Evolutionary conservation across 2,329 filamentous ascomycete genomes (phyloP).

Genomic region (Myriosclerotinia curreyana): DNA sequence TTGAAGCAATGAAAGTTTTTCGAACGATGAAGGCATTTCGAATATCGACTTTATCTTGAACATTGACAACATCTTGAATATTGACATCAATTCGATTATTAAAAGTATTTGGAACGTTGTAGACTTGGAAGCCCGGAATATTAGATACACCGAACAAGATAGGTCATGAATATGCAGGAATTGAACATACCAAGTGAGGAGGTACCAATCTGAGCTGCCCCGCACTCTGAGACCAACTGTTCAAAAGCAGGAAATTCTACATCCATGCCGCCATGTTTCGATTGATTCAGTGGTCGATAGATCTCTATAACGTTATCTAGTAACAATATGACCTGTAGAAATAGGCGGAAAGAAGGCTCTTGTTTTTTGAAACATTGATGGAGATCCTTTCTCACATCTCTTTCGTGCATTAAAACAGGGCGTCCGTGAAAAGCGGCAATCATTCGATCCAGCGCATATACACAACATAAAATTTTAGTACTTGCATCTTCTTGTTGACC

Average conservation of each 20-base stretch:
- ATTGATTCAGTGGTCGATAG: conserved; percentile 50
- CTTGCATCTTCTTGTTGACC: conserved; percentile 40
- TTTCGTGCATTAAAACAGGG: conserved; percentile 57
- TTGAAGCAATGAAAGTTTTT: too few relatives aligned
- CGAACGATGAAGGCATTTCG: too few relatives aligned
- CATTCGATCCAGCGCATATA: conserved; percentile 60
- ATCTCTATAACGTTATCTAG: conserved; percentile 59
- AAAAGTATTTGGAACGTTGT: too few relatives aligned
- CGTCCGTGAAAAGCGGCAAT: conserved; percentile 59
- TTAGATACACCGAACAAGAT: too few relatives aligned
- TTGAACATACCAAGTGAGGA: conserved; percentile 25
- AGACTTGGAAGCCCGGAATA: too few relatives aligned
- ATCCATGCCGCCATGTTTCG: conserved; percentile 32
- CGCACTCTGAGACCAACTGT: conserved; percentile 32
- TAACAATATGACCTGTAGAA: conserved; percentile 53
- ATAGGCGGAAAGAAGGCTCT: conserved; percentile 54
- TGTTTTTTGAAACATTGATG: conserved; percentile 51
- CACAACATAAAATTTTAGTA: conserved; percentile 51
- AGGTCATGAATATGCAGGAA: background rate
- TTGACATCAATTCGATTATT: too few relatives aligned
- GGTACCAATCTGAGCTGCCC: conserved; percentile 27
- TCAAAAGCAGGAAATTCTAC: conserved; percentile 37
- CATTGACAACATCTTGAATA: too few relatives aligned
- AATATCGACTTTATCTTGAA: too few relatives aligned
- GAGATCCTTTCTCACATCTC: conserved; percentile 55